Evolutionary conservation across 257 asterid genomes (phyloP).

Genomic region (Solanum sparsipilum): DNA sequence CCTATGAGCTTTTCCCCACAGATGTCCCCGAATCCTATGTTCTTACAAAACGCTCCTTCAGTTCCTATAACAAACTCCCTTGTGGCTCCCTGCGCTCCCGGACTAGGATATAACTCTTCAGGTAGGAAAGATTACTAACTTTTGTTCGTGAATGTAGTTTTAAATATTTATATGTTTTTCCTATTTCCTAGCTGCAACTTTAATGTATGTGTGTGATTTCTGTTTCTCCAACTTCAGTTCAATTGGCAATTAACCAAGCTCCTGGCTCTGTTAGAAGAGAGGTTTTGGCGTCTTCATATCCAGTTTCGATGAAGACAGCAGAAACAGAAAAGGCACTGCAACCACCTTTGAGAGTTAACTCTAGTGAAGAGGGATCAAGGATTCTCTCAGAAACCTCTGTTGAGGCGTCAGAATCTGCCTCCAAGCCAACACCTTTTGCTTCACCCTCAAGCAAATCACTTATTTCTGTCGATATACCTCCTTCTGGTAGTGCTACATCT

Average conservation of each 20-base stretch:
- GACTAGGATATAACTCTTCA: conserved; percentile 3
- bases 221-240: neutral
- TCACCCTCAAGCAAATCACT: neutral
- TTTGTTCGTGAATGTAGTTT: neutral
- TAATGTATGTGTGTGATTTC: neutral
- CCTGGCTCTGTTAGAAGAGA: neutral
- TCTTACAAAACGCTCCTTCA: conserved; percentile 1
- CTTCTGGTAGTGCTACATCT: neutral
- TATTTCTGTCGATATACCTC: neutral
- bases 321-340: neutral
- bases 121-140: conserved; percentile 8
- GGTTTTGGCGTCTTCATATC: neutral
- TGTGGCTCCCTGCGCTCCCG: neutral
- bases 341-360: neutral
- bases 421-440: neutral
- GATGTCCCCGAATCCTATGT: neutral
- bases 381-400: neutral
- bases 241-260: neutral
- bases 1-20: conserved; percentile 6
- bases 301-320: neutral
- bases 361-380: conserved; percentile 1
- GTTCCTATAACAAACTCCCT: neutral
- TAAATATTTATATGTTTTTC: neutral
- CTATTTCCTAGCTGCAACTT: neutral
- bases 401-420: conserved; percentile 4